Percentiles rank a stretch among this genome's conserved stretches.
phyloP scores from a whole-genome alignment of 225 moss, liverwort and hornwort species.

The Antitrichia curtipendula region DNA sequence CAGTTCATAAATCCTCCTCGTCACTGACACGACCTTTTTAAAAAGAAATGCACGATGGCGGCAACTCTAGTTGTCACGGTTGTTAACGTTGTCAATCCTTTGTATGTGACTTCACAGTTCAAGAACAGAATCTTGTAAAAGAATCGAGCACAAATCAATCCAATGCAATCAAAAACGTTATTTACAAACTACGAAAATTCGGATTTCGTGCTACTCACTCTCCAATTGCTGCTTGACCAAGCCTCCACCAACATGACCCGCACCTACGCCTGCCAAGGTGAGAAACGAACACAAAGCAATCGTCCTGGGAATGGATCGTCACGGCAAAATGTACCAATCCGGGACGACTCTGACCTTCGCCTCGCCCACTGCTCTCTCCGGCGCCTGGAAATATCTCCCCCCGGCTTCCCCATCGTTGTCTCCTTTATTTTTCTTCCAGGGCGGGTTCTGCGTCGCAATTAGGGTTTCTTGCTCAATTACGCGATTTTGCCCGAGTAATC shows the following conservation, averaged over 20 bases:
- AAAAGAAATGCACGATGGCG: neutral
- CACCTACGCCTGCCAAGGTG: conserved; percentile 21
- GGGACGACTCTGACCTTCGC: conserved; percentile 26
- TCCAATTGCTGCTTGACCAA: conserved; percentile 35
- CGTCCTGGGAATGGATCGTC: conserved; percentile 29
- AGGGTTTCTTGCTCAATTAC: too few species aligned
- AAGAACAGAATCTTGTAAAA: neutral
- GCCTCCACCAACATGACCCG: conserved; percentile 37
- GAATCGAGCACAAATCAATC: neutral
- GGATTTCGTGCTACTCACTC: neutral
- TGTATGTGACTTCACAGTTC: neutral
- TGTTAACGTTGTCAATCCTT: neutral
- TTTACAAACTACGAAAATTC: neutral
- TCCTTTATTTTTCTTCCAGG: neutral
- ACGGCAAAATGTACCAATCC: conserved; percentile 24
- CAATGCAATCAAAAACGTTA: neutral
- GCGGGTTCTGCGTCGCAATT: too few species aligned
- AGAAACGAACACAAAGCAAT: conserved; percentile 31
- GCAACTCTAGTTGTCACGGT: neutral
- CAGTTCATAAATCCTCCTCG: neutral
- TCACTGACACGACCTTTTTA: neutral
- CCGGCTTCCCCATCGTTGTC: conserved; percentile 10
- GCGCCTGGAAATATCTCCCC: conserved; percentile 2
- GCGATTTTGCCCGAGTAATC: too few species aligned
- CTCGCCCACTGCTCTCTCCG: conserved; percentile 21